Evolutionary conservation across 495 filamentous ascomycete genomes (phyloP).

Genomic region (Schizothecium vesticola): DNA sequence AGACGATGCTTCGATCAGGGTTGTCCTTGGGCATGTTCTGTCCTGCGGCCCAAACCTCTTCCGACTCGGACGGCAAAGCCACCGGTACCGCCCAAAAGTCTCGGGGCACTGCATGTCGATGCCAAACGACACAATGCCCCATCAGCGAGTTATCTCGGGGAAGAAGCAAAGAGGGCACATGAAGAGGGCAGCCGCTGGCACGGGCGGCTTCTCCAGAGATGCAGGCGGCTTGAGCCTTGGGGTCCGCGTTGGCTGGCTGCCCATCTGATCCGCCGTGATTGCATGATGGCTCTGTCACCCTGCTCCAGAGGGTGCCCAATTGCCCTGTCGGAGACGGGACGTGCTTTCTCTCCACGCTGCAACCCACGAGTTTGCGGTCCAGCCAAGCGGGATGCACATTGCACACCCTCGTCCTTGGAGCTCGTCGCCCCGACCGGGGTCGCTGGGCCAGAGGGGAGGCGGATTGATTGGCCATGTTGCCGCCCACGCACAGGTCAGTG

Average conservation of each 20-base stretch:
- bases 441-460: slow-evolving; percentile 18
- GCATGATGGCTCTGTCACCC: slow-evolving; percentile 12
- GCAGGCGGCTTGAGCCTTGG: slow-evolving; percentile 1
- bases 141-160: not conserved
- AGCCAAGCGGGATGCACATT: slow-evolving; percentile 11
- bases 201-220: not conserved
- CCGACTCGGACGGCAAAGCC: not conserved
- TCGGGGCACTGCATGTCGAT: slow-evolving; percentile 1
- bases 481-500: slow-evolving; percentile 35
- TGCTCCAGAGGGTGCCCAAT: slow-evolving; percentile 10
- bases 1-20: not conserved
- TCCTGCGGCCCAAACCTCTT: slow-evolving; percentile 7
- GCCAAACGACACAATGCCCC: not conserved
- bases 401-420: slow-evolving; percentile 1
- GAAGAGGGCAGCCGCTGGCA: not conserved
- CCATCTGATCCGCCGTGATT: slow-evolving; percentile 10
- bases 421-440: slow-evolving; percentile 12
- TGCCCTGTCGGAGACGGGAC: slow-evolving; percentile 15
- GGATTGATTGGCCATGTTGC: slow-evolving; percentile 40
- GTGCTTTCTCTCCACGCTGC: slow-evolving; percentile 10
- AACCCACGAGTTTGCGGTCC: slow-evolving; percentile 9
- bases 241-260: slow-evolving; percentile 4
- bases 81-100: not conserved
- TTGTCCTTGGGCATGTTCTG: not conserved
- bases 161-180: slow-evolving; percentile 2